Percentiles rank a stretch among this genome's conserved stretches.
Conservation (phyloP, 1,284 basidiomycete genomes). For the Irpex rosettiformis region DNA sequence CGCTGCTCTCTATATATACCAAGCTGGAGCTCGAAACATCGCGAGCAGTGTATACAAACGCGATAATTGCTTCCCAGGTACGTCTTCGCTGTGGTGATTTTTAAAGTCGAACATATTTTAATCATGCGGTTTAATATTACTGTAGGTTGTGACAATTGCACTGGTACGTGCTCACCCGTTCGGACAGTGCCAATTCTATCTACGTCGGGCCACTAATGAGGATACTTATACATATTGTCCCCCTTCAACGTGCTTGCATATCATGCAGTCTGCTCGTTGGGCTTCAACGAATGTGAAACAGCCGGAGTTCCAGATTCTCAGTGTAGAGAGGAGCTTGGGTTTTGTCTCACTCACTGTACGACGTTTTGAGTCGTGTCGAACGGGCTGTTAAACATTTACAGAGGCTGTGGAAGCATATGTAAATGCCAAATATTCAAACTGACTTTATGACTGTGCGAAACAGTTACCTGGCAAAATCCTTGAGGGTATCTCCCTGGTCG, state of each 20-base stretch:
- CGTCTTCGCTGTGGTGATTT: background rate
- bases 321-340: background rate
- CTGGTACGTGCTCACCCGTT: background rate
- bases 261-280: background rate
- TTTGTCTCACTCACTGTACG: background rate
- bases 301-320: background rate
- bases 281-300: background rate
- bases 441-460: no score
- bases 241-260: background rate
- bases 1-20: no score
- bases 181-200: background rate
- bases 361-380: background rate
- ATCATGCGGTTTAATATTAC: background rate
- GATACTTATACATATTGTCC: no score
- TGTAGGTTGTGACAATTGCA: background rate
- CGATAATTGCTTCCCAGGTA: background rate
- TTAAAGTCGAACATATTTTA: background rate
- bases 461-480: no score
- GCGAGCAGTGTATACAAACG: background rate
- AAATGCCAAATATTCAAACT: no score
- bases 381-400: no score
- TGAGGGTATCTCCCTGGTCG: no score
- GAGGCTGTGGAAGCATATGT: no score
- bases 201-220: no score
- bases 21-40: background rate